Evolutionary conservation across 495 filamentous ascomycete genomes (phyloP).

Genomic region (Sphaerosporella brunnea): DNA sequence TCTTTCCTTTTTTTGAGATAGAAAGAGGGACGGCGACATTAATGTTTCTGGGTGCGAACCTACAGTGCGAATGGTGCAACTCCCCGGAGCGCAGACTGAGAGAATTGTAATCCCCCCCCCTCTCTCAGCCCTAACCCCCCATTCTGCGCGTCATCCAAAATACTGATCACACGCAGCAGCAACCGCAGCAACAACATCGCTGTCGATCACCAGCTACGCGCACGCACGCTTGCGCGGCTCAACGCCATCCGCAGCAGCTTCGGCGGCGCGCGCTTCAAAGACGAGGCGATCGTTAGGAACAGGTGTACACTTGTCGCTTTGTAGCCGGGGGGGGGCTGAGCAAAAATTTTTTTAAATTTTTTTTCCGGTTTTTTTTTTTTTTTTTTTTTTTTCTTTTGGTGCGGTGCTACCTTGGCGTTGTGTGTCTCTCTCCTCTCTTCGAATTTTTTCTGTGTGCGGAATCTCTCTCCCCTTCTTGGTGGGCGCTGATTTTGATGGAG

Average conservation of each 20-base stretch:
- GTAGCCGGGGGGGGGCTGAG: too few species aligned
- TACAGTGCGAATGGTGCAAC: conserved; percentile 24
- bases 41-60: not conserved
- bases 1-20: not conserved
- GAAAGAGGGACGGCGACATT: not conserved
- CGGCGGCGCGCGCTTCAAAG: not conserved
- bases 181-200: conserved; percentile 2
- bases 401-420: too few species aligned
- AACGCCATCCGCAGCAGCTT: conserved; percentile 4
- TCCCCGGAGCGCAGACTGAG: conserved; percentile 10
- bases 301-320: not conserved
- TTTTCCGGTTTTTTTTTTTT: too few species aligned
- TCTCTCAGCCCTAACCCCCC: not conserved
- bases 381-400: too few species aligned
- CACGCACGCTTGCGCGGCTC: conserved; percentile 1
- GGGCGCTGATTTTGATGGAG: too few species aligned
- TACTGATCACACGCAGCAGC: not conserved
- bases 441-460: too few species aligned
- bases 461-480: too few species aligned
- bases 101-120: not conserved
- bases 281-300: conserved; percentile 8
- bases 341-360: too few species aligned
- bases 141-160: not conserved
- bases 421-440: too few species aligned
- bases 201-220: too few species aligned